A percentile compares a stretch with the other conserved stretches of the same genome.
phyloP scores from a whole-genome alignment of 495 filamentous ascomycete genomes.

The Hypoxylon fuscum region DNA sequence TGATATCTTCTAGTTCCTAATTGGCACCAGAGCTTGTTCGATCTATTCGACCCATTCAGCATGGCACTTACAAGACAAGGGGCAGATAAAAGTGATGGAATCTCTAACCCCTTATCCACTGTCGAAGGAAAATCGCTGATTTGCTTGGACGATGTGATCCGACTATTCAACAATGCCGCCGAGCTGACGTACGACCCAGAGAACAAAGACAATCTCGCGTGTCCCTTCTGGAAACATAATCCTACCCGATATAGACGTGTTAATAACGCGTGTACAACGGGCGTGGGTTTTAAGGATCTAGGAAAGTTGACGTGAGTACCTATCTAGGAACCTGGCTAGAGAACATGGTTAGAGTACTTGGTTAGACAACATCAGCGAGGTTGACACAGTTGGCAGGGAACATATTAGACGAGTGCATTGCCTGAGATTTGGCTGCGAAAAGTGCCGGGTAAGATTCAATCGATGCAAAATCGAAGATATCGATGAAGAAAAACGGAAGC shows the following conservation, averaged over 20 bases:
- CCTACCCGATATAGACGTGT: slow-evolving; percentile 24
- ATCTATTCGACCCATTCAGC: background rate
- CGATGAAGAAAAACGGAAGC: slow-evolving; percentile 18
- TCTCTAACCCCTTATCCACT: background rate
- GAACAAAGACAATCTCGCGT: slow-evolving; percentile 23
- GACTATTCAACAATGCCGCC: slow-evolving; percentile 1
- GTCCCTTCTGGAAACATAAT: slow-evolving; percentile 34
- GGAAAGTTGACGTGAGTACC: slow-evolving; percentile 33
- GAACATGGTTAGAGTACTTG: too few relatives aligned
- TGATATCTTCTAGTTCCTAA: slow-evolving; percentile 11
- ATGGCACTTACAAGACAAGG: background rate
- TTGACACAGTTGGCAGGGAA: slow-evolving; percentile 10
- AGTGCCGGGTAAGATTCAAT: slow-evolving; percentile 24
- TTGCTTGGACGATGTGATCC: slow-evolving; percentile 4
- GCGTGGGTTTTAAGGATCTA: slow-evolving; percentile 28
- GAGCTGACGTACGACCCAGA: slow-evolving; percentile 6
- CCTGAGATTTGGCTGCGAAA: slow-evolving; percentile 28
- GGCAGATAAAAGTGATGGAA: background rate
- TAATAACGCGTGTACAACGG: slow-evolving; percentile 29
- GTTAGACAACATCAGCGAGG: too few relatives aligned
- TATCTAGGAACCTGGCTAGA: too few relatives aligned
- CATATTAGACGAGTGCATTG: slow-evolving; percentile 33
- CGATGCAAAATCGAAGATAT: slow-evolving; percentile 11
- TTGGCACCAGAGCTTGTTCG: background rate
- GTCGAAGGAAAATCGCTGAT: background rate